Evolutionary conservation across 2,329 filamentous ascomycete genomes (phyloP).

Genomic region (Sporothrix mexicana): DNA sequence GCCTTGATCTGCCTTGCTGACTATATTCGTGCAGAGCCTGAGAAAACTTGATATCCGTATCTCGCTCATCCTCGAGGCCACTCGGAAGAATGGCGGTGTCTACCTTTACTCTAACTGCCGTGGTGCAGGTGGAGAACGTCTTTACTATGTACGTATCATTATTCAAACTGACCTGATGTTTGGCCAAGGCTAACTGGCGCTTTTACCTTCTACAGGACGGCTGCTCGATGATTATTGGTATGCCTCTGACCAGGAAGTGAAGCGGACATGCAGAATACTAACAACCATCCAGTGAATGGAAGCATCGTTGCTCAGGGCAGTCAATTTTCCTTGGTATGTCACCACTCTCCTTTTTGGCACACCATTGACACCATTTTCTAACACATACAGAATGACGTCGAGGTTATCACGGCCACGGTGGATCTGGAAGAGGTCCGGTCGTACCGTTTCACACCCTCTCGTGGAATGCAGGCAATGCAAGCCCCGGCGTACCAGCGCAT

Average conservation of each 20-base stretch:
- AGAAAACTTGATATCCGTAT: slow-evolving; percentile 70
- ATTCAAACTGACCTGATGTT: neutral
- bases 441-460: slow-evolving; percentile 61
- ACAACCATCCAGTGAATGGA: slow-evolving; percentile 56
- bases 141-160: slow-evolving; percentile 54
- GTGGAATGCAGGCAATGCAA: slow-evolving; percentile 63
- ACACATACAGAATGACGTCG: slow-evolving; percentile 62
- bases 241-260: neutral
- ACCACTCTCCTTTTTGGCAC: neutral
- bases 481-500: slow-evolving; percentile 54
- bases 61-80: slow-evolving; percentile 69
- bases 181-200: no score
- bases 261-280: neutral
- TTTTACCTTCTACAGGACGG: slow-evolving; percentile 52
- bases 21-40: slow-evolving; percentile 38
- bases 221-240: slow-evolving; percentile 63
- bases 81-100: slow-evolving; percentile 52
- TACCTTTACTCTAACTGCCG: slow-evolving; percentile 64
- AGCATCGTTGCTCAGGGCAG: slow-evolving; percentile 68
- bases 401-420: slow-evolving; percentile 69
- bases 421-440: slow-evolving; percentile 74
- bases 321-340: slow-evolving; percentile 56
- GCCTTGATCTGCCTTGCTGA: neutral
- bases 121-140: slow-evolving; percentile 55
- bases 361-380: neutral